Conservation (phyloP, 805 yeast species). For the Candida tallmaniae region DNA sequence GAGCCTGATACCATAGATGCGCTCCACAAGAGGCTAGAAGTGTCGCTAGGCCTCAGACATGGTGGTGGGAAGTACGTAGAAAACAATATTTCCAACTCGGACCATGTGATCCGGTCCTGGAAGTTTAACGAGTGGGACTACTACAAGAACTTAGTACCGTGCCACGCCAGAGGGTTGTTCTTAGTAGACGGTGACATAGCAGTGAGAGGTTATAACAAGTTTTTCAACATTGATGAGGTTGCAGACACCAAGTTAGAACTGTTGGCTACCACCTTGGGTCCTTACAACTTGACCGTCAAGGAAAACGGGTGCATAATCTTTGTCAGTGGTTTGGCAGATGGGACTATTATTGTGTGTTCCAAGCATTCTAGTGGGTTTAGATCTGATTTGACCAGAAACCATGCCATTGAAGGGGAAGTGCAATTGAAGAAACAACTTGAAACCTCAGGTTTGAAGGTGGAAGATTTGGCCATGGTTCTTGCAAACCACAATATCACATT, state of each 20-base stretch:
- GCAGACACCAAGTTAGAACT: slow-evolving; percentile 44
- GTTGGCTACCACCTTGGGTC: slow-evolving; percentile 56
- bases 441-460: slow-evolving; percentile 30
- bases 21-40: not conserved
- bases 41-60: slow-evolving; percentile 3
- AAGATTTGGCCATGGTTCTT: slow-evolving; percentile 54
- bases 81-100: slow-evolving; percentile 1
- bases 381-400: slow-evolving; percentile 53
- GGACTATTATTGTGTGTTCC: slow-evolving; percentile 80
- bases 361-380: slow-evolving; percentile 82
- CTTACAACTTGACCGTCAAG: slow-evolving; percentile 75
- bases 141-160: slow-evolving; percentile 58
- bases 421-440: slow-evolving; percentile 54
- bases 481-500: slow-evolving; percentile 63
- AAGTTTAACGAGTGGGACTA: slow-evolving; percentile 91
- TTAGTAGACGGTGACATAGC: slow-evolving; percentile 49
- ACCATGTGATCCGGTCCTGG: slow-evolving; percentile 47
- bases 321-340: slow-evolving; percentile 71
- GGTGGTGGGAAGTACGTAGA: slow-evolving; percentile 19
- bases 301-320: slow-evolving; percentile 94
- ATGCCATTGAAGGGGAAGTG: slow-evolving; percentile 67
- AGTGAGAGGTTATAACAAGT: slow-evolving; percentile 90
- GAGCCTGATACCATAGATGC: not conserved
- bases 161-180: slow-evolving; percentile 81
- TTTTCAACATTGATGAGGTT: slow-evolving; percentile 77